These are phyloP conservation scores for Cunninghamia lanceolata DNA, from an alignment of 75 land plant genomes.

Conservation along the genomic window DNA sequence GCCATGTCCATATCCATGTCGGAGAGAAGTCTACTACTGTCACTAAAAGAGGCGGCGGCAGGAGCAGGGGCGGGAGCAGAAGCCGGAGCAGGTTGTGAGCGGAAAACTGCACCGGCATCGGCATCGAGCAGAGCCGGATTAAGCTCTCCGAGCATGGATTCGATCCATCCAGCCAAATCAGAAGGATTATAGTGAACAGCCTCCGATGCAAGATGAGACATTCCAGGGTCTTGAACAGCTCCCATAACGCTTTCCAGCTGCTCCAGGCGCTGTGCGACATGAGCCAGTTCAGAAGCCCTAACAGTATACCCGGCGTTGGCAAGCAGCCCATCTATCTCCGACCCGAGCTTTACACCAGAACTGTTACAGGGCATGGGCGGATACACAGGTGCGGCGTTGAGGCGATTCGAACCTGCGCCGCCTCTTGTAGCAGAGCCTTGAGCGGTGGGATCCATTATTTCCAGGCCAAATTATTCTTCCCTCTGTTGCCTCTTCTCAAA, in stretches of 20 bases:
- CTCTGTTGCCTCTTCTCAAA: neutral
- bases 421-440: neutral
- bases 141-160: conserved; percentile 73
- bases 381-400: neutral
- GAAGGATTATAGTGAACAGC: conserved; percentile 75
- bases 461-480: too few relatives aligned
- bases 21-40: conserved; percentile 2
- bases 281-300: conserved; percentile 54
- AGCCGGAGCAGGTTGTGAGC: neutral
- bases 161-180: conserved; percentile 73
- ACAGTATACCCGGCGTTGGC: conserved; percentile 67
- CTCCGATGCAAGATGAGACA: conserved; percentile 39
- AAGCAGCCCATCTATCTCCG: conserved; percentile 53
- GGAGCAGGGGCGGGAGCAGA: neutral
- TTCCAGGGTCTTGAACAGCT: conserved; percentile 23
- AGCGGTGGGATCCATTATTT: neutral
- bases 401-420: neutral
- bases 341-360: neutral
- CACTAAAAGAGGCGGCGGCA: neutral
- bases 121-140: neutral
- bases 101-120: neutral
- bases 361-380: neutral
- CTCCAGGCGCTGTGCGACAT: conserved; percentile 65
- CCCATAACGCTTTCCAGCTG: conserved; percentile 50
- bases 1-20: conserved; percentile 9